Evolutionary conservation across 2,329 filamentous ascomycete genomes (phyloP).

Genomic region (Leptographium radiaticola): DNA sequence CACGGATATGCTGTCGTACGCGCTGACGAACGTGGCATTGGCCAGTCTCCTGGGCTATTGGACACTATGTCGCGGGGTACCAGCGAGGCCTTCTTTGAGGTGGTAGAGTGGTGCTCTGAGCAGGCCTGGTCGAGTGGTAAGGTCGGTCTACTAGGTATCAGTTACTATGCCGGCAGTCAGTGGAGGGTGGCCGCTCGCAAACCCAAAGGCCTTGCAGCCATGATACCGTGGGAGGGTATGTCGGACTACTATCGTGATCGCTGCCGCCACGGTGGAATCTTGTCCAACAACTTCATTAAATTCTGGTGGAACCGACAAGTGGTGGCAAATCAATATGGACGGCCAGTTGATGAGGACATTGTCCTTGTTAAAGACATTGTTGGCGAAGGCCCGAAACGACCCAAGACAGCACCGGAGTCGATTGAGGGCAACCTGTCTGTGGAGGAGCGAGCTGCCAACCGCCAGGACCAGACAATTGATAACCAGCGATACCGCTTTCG

Average conservation of each 20-base stretch:
- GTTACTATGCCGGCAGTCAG: conserved; percentile 32
- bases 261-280: conserved; percentile 48
- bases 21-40: conserved; percentile 34
- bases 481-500: conserved; percentile 40
- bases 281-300: conserved; percentile 43
- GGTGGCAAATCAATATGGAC: conserved; percentile 55
- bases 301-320: conserved; percentile 60
- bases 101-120: conserved; percentile 34
- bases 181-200: conserved; percentile 34
- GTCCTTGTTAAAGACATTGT: conserved; percentile 14
- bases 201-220: conserved; percentile 32
- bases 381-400: conserved; percentile 19
- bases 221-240: conserved; percentile 40
- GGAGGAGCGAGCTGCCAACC: conserved; percentile 35
- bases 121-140: conserved; percentile 35
- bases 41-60: conserved; percentile 32
- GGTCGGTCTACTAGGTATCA: conserved; percentile 33
- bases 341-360: conserved; percentile 16
- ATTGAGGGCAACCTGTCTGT: conserved; percentile 45
- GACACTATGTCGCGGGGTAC: conserved; percentile 37
- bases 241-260: conserved; percentile 42
- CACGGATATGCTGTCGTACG: conserved; percentile 42
- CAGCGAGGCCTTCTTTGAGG: conserved; percentile 33
- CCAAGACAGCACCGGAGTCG: conserved; percentile 24
- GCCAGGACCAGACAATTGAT: conserved; percentile 32